Percentiles rank a stretch among this genome's conserved stretches.
Evolutionary conservation across 1,139 yeast species (phyloP).

Genomic region (Blastobotrys proliferans): DNA sequence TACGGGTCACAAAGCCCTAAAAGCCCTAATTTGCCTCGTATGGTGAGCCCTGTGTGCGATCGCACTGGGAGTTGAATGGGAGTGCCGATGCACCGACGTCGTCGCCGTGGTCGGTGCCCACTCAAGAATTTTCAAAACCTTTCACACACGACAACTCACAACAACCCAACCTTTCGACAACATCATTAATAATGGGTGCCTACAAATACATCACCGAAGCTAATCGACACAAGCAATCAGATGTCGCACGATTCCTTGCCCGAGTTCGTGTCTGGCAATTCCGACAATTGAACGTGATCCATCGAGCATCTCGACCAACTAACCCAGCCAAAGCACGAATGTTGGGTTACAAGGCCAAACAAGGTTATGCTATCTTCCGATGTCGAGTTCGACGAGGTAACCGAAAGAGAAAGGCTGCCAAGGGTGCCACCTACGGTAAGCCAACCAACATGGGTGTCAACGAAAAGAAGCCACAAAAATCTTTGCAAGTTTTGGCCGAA

Average conservation of each 20-base stretch:
- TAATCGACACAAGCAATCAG: constrained; percentile 99
- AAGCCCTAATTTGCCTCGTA: too few relatives aligned
- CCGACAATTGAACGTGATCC: constrained; percentile 98
- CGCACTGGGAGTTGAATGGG: too few relatives aligned
- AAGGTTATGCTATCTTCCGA: constrained; percentile 98
- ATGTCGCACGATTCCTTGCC: constrained; percentile 96
- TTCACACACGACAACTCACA: constrained; percentile 1
- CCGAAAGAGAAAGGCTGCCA: constrained; percentile 99
- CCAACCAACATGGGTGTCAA: constrained; percentile 99
- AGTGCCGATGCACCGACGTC: too few relatives aligned
- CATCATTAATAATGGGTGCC: constrained; percentile 79
- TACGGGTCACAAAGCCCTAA: background rate
- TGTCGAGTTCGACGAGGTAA: constrained; percentile 99
- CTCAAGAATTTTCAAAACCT: constrained; percentile 5
- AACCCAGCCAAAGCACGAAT: constrained; percentile 99
- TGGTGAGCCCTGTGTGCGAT: too few relatives aligned
- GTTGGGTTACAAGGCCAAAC: constrained; percentile 99
- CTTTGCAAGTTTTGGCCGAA: constrained; percentile 97
- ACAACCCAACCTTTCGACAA: constrained; percentile 10
- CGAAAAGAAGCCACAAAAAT: constrained; percentile 99
- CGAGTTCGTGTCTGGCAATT: constrained; percentile 99
- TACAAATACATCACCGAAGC: constrained; percentile 99
- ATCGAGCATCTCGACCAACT: constrained; percentile 98
- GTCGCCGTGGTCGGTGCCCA: background rate
- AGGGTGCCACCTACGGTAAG: constrained; percentile 99